phyloP scores from a whole-genome alignment of 192 early-diverging fungal genomes.

The Podila verticillata region DNA sequence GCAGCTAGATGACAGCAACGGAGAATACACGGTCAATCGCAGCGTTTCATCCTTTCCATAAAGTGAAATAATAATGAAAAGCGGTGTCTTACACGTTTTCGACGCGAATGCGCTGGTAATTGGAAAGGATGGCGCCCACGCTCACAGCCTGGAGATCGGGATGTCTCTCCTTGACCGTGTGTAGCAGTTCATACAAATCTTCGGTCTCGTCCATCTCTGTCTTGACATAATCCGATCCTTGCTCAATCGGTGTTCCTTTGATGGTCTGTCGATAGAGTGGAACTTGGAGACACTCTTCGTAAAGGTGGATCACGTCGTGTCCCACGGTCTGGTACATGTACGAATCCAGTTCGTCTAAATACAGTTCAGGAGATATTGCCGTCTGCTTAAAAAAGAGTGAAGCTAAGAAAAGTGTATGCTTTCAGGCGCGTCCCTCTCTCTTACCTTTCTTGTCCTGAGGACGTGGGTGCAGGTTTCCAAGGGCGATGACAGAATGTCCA shows the following conservation, averaged over 20 bases:
- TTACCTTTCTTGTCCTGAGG: constrained; percentile 68
- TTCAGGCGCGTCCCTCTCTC: background rate
- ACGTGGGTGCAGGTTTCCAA: constrained; percentile 91
- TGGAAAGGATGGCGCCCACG: constrained; percentile 95
- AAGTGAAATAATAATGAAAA: background rate
- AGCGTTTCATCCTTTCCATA: background rate
- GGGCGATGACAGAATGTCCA: constrained; percentile 92
- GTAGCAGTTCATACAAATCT: constrained; percentile 83
- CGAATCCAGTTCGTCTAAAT: constrained; percentile 88
- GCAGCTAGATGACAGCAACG: constrained; percentile 62
- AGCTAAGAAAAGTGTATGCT: no score
- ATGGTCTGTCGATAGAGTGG: constrained; percentile 87
- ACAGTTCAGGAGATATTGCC: background rate
- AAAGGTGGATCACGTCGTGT: constrained; percentile 85
- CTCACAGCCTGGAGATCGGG: constrained; percentile 89
- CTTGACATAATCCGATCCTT: constrained; percentile 71
- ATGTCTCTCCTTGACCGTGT: constrained; percentile 71
- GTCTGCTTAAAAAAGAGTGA: background rate
- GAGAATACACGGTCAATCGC: background rate
- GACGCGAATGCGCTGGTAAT: constrained; percentile 96
- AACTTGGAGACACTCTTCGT: constrained; percentile 85
- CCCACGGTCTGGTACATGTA: constrained; percentile 99
- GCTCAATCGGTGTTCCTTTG: constrained; percentile 70
- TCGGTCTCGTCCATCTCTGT: constrained; percentile 92
- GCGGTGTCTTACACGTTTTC: constrained; percentile 83